Conservation (phyloP, 768 basidiomycete species). For the Tulasnella sp. region DNA sequence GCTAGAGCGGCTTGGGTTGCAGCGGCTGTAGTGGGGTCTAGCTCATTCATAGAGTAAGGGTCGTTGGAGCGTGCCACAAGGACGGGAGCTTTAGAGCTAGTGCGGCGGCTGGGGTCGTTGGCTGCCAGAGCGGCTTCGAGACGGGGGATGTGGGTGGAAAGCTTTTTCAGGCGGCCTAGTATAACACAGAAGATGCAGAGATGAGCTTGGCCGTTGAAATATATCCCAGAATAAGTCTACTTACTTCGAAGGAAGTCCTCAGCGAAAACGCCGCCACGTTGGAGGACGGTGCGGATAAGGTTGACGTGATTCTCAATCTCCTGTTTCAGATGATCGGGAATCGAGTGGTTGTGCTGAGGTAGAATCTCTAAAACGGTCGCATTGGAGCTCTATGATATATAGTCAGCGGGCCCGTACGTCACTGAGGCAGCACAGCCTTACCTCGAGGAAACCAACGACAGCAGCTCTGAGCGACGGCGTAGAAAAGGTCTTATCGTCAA, state of each 20-base stretch:
- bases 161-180: constrained; percentile 13
- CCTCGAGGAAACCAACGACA: constrained; percentile 14
- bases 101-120: neutral
- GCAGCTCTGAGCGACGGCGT: constrained; percentile 11
- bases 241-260: constrained; percentile 15
- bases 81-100: constrained; percentile 4
- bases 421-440: neutral
- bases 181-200: neutral
- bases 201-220: neutral
- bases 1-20: constrained; percentile 11
- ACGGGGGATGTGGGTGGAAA: constrained; percentile 10
- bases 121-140: constrained; percentile 10
- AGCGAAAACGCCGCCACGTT: constrained; percentile 15
- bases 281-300: constrained; percentile 12
- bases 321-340: constrained; percentile 8
- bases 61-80: constrained; percentile 12
- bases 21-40: constrained; percentile 7
- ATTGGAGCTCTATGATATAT: constrained; percentile 11
- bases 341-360: neutral
- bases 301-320: constrained; percentile 16
- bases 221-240: neutral
- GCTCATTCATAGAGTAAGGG: neutral
- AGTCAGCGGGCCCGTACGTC: neutral
- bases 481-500: constrained; percentile 15
- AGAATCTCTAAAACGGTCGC: constrained; percentile 13